Conservation (phyloP, 2,329 filamentous ascomycete genomes). For the Aaosphaeria pasadenensis region DNA sequence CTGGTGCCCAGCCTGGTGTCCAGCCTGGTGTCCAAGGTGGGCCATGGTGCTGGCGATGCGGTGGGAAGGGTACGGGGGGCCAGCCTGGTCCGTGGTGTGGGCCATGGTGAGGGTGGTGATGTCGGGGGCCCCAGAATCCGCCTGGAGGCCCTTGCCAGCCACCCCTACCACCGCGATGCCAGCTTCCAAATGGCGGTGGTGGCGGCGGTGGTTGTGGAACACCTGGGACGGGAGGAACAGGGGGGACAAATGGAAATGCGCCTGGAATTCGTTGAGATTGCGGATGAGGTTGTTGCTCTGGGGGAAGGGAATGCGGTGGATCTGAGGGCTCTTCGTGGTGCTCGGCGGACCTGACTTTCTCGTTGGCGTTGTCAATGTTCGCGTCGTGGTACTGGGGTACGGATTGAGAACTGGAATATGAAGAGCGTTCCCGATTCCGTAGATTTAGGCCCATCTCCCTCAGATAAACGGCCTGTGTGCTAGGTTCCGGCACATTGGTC, state of each 20-base stretch:
- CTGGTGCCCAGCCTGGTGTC: not conserved
- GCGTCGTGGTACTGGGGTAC: not conserved
- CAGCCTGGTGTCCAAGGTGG: not conserved
- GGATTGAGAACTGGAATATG: not conserved
- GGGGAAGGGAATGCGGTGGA: constrained; percentile 22
- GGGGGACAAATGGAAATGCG: not conserved
- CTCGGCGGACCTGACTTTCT: not conserved
- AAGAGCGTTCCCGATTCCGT: not conserved
- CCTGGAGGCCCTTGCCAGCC: not conserved
- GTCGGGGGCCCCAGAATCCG: not conserved
- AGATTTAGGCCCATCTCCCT: constrained; percentile 15
- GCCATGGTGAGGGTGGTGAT: not conserved
- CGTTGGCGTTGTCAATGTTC: not conserved
- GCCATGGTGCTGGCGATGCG: not conserved
- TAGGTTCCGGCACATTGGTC: constrained; percentile 14
- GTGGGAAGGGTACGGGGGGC: not conserved
- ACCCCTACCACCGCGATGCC: not conserved
- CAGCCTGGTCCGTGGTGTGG: not conserved
- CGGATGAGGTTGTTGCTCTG: constrained; percentile 2
- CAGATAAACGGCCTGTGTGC: constrained; percentile 10
- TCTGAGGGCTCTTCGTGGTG: constrained; percentile 12
- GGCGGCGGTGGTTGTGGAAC: not conserved
- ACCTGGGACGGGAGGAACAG: not conserved
- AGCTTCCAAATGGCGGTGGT: not conserved
- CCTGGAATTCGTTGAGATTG: not conserved